Conservation (phyloP, 1,284 basidiomycete genomes). For the Athelia sp. region DNA sequence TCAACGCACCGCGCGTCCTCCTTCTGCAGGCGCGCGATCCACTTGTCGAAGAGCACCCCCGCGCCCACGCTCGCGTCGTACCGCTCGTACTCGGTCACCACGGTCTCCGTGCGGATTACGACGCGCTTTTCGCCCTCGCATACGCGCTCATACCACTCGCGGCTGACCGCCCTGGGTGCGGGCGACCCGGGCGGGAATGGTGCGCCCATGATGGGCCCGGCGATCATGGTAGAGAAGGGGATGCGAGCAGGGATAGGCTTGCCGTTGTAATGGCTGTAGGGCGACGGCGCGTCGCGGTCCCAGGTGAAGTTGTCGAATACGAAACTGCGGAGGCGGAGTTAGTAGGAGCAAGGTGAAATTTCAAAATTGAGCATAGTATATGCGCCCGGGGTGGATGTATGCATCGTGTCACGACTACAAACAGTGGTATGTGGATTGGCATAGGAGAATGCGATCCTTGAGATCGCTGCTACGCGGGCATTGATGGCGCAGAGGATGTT, state of each 20-base stretch:
- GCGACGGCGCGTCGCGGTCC: conserved; percentile 18
- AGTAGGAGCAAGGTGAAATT: neutral
- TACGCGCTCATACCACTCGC: conserved; percentile 32
- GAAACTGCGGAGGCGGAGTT: conserved; percentile 19
- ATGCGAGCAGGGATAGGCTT: conserved; percentile 34
- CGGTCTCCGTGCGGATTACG: conserved; percentile 19
- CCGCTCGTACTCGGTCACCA: conserved; percentile 12
- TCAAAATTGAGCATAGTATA: too few relatives aligned
- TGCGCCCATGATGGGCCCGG: conserved; percentile 34
- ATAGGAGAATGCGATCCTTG: too few relatives aligned
- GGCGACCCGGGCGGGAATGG: conserved; percentile 18
- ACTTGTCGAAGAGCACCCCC: conserved; percentile 29
- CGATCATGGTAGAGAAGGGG: conserved; percentile 26
- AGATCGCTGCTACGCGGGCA: too few relatives aligned
- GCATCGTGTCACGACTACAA: too few relatives aligned
- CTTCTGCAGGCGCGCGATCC: conserved; percentile 31
- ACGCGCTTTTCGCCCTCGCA: conserved; percentile 32
- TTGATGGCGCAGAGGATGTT: too few relatives aligned
- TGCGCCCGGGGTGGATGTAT: too few relatives aligned
- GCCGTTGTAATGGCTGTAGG: conserved; percentile 31
- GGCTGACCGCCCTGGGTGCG: conserved; percentile 37
- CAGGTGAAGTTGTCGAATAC: conserved; percentile 41
- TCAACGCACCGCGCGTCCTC: conserved; percentile 40
- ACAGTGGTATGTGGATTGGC: too few relatives aligned
- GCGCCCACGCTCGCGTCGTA: conserved; percentile 16